Evolutionary conservation across 1,139 yeast species (phyloP).

Genomic region (Wickerhamomyces sp.): DNA sequence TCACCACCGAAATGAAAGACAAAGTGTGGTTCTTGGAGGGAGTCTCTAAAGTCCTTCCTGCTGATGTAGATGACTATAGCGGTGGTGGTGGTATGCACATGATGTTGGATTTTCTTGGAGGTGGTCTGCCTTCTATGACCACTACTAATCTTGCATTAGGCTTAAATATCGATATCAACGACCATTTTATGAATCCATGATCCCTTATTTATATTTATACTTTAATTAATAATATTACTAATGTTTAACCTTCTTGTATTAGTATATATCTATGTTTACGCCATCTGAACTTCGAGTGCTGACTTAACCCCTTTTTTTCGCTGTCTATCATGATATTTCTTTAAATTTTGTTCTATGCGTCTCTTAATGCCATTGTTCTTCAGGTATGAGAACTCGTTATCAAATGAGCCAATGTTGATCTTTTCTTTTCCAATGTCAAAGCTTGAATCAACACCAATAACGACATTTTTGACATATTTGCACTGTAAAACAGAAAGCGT

Average conservation of each 20-base stretch:
- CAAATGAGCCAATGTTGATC: constrained; percentile 11
- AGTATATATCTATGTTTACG: neutral
- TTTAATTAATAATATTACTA: neutral
- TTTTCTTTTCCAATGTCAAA: constrained; percentile 5
- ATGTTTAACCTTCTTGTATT: neutral
- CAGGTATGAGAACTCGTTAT: constrained; percentile 27
- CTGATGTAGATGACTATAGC: constrained; percentile 76
- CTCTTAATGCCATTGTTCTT: constrained; percentile 27
- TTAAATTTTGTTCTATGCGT: constrained; percentile 26
- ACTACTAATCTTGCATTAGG: constrained; percentile 38
- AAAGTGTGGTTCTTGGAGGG: constrained; percentile 94
- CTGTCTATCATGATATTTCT: constrained; percentile 30
- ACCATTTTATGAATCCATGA: constrained; percentile 25
- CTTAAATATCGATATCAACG: constrained; percentile 39
- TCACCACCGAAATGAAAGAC: constrained; percentile 83
- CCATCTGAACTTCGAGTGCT: constrained; percentile 14
- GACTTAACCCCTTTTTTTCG: constrained; percentile 28
- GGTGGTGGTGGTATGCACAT: constrained; percentile 90
- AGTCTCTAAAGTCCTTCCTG: constrained; percentile 79
- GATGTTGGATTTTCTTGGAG: constrained; percentile 84
- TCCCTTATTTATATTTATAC: neutral
- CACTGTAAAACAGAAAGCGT: constrained; percentile 86
- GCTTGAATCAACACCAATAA: constrained; percentile 23
- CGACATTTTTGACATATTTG: constrained; percentile 71
- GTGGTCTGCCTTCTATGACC: constrained; percentile 60